Conservation (phyloP, 2,329 filamentous ascomycete species). For the Epicoccum sorghinum region DNA sequence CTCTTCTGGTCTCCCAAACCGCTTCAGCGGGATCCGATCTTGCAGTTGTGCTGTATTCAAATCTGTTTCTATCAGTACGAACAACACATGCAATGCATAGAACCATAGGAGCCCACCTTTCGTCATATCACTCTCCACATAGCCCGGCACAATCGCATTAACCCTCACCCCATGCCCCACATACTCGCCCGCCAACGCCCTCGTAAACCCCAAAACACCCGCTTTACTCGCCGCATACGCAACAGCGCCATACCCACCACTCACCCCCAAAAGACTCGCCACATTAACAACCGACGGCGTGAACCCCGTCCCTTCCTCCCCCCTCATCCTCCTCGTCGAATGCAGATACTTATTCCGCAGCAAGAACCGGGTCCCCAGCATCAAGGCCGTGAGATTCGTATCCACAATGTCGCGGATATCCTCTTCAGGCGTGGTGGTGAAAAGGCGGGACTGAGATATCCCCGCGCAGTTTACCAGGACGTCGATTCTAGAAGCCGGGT, state of each 20-base stretch:
- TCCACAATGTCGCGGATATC: constrained; percentile 65
- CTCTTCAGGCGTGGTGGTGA: constrained; percentile 60
- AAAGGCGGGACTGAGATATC: constrained; percentile 67
- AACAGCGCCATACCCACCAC: constrained; percentile 72
- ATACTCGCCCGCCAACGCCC: constrained; percentile 68
- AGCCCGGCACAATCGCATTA: constrained; percentile 83
- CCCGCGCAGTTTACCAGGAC: constrained; percentile 83
- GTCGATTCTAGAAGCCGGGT: constrained; percentile 27
- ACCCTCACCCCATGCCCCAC: constrained; percentile 69
- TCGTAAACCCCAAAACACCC: constrained; percentile 74
- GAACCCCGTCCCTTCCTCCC: constrained; percentile 42
- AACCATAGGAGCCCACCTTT: constrained; percentile 55
- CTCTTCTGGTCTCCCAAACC: constrained; percentile 72
- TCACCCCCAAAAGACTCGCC: constrained; percentile 73
- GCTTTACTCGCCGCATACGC: constrained; percentile 83
- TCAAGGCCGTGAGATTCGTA: constrained; percentile 73
- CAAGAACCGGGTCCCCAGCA: constrained; percentile 64
- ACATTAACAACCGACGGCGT: constrained; percentile 75
- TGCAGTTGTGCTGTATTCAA: constrained; percentile 42
- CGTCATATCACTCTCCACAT: constrained; percentile 83
- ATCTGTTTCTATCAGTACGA: constrained; percentile 36
- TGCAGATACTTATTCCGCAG: constrained; percentile 40
- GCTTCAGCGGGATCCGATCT: constrained; percentile 65
- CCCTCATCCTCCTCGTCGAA: constrained; percentile 6
- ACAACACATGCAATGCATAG: background rate